Evolutionary conservation across 208 protist genomes (phyloP).

Genomic region (Endotrypanum monterogeii): DNA sequence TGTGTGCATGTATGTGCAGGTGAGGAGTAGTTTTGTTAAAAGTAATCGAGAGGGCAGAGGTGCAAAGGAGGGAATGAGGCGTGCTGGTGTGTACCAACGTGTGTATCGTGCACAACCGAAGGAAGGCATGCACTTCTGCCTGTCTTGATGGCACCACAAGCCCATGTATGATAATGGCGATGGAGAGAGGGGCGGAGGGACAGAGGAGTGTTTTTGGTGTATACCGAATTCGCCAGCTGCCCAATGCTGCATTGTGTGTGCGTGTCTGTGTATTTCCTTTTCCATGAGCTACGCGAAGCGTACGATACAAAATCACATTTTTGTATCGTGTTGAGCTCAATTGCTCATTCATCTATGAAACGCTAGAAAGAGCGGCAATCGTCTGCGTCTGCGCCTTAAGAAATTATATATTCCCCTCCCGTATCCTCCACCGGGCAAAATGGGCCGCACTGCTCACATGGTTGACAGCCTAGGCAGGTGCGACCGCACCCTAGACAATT

Average conservation of each 20-base stretch:
- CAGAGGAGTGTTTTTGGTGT: too few relatives aligned
- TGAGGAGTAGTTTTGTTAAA: neutral
- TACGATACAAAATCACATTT: too few relatives aligned
- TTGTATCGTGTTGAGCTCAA: too few relatives aligned
- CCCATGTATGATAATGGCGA: too few relatives aligned
- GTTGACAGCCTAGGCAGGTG: constrained; percentile 35
- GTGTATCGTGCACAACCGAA: neutral
- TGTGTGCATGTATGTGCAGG: neutral
- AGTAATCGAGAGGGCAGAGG: neutral
- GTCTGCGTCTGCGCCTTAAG: neutral
- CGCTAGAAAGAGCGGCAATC: neutral
- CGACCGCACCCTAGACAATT: constrained; percentile 61
- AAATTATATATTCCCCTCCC: too few relatives aligned
- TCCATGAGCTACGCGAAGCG: too few relatives aligned
- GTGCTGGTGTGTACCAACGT: neutral
- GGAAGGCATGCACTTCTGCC: neutral
- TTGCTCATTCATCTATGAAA: neutral
- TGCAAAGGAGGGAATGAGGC: neutral
- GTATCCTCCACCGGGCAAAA: neutral
- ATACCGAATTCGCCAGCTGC: too few relatives aligned
- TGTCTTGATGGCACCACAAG: too few relatives aligned
- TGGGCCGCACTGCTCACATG: constrained; percentile 44
- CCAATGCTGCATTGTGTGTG: too few relatives aligned
- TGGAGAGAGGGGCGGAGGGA: too few relatives aligned
- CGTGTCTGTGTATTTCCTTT: too few relatives aligned